phyloP scores from a whole-genome alignment of 1,139 yeast genomes.

The Blastobotrys niveus region DNA sequence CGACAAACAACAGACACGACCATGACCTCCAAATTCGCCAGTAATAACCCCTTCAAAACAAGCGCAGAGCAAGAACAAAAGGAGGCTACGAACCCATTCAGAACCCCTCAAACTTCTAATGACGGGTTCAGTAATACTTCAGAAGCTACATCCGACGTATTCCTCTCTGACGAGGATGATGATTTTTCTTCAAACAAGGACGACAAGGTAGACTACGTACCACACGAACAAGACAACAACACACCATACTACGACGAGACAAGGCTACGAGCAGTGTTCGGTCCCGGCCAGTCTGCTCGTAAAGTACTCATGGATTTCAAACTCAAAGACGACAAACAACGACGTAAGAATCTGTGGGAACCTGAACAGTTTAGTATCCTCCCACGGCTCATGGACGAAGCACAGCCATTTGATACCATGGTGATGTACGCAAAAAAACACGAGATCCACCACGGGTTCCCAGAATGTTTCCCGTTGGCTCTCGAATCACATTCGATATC shows the following conservation, averaged over 20 bases:
- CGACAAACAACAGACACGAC: no score
- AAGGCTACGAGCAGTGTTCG: slow-evolving; percentile 4
- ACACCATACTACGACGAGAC: slow-evolving; percentile 9
- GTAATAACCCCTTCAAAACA: background rate
- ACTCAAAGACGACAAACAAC: background rate
- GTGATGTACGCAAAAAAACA: slow-evolving; percentile 9
- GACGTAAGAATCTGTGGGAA: slow-evolving; percentile 1
- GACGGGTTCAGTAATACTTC: no score
- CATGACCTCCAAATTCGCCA: no score
- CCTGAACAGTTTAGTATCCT: slow-evolving; percentile 6
- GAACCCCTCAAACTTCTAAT: no score
- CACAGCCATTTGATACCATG: slow-evolving; percentile 6
- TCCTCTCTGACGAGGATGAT: no score
- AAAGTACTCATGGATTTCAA: background rate
- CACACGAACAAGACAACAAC: background rate
- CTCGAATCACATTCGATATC: background rate
- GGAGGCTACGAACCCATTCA: no score
- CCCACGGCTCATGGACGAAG: no score
- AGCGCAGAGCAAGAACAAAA: no score
- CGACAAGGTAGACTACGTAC: background rate
- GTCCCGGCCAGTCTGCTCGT: slow-evolving; percentile 3
- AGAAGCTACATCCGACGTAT: no score
- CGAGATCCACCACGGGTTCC: slow-evolving; percentile 10
- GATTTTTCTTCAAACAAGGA: no score
- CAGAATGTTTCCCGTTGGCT: slow-evolving; percentile 6